phyloP scores from a whole-genome alignment of 257 asterid species.

The Linaria vulgaris region DNA sequence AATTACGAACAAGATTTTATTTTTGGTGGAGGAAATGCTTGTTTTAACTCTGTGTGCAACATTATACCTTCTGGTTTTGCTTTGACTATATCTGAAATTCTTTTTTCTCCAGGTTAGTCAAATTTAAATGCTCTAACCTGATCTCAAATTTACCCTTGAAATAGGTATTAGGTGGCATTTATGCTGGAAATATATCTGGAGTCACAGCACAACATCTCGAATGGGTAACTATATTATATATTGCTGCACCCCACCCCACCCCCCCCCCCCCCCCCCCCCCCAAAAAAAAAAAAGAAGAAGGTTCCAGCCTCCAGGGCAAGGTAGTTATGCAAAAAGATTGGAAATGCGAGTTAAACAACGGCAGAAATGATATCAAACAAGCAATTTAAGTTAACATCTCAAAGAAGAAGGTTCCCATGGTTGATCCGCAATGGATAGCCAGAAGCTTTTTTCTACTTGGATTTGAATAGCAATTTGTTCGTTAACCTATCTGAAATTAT shows the following conservation, averaged over 20 bases:
- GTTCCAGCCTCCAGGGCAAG: too few relatives aligned
- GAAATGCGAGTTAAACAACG: too few relatives aligned
- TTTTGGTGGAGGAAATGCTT: neutral
- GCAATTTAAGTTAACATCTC: too few relatives aligned
- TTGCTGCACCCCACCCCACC: neutral
- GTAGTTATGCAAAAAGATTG: too few relatives aligned
- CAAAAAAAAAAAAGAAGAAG: too few relatives aligned
- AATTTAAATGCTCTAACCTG: constrained; percentile 23
- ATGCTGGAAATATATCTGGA: constrained; percentile 74
- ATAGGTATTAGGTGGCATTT: constrained; percentile 89
- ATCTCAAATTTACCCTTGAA: constrained; percentile 28
- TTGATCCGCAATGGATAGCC: neutral
- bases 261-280: neutral
- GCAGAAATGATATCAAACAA: too few relatives aligned
- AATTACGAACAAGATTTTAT: neutral
- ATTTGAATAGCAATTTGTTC: neutral
- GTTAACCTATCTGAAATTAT: neutral
- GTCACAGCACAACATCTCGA: constrained; percentile 91
- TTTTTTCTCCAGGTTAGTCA: neutral
- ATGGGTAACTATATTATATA: constrained; percentile 64
- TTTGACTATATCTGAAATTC: neutral
- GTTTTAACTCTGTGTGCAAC: neutral
- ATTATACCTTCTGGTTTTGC: constrained; percentile 9
- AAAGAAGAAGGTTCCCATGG: constrained; percentile 15
- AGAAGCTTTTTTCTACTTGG: neutral